Percentiles rank a stretch among this genome's conserved stretches.
Evolutionary conservation across 805 yeast species (phyloP).

Genomic region (Spathaspora gorwiae): DNA sequence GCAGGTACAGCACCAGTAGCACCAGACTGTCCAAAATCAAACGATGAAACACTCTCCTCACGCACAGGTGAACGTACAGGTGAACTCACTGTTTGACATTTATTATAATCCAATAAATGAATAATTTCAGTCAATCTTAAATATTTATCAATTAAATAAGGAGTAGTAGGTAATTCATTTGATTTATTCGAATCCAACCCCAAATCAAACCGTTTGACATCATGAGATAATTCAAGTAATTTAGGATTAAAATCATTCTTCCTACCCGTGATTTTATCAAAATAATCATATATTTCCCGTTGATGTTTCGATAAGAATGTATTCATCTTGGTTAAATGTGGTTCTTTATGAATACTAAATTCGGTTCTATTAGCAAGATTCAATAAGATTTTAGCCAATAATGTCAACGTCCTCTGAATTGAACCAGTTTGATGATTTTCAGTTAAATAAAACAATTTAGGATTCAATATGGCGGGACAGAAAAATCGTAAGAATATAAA

Average conservation of each 20-base stretch:
- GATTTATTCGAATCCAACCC: constrained; percentile 45
- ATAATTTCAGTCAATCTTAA: constrained; percentile 56
- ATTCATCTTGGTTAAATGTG: constrained; percentile 71
- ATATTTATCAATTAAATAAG: constrained; percentile 64
- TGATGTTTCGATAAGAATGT: constrained; percentile 55
- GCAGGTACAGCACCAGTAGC: neutral
- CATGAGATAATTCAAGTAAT: constrained; percentile 51
- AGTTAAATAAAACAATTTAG: constrained; percentile 74
- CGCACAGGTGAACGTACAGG: neutral
- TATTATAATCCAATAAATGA: constrained; percentile 33
- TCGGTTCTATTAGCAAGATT: constrained; percentile 71
- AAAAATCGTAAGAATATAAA: constrained; percentile 63
- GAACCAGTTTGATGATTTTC: constrained; percentile 66
- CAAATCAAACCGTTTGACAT: constrained; percentile 52
- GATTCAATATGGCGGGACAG: constrained; percentile 87
- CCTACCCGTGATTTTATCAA: constrained; percentile 66
- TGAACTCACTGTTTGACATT: neutral
- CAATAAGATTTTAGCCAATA: constrained; percentile 74
- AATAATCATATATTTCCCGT: constrained; percentile 59
- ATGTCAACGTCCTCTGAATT: constrained; percentile 71
- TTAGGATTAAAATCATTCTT: constrained; percentile 63
- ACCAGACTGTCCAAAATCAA: constrained; percentile 1
- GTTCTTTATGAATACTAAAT: constrained; percentile 79
- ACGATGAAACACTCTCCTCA: neutral
- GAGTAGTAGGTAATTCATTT: constrained; percentile 63